A percentile compares a stretch with the other conserved stretches of the same genome.
These are phyloP conservation scores for Rhinocladiella similis DNA, from an alignment of 2,329 filamentous ascomycete species.

Conservation along the genomic window DNA sequence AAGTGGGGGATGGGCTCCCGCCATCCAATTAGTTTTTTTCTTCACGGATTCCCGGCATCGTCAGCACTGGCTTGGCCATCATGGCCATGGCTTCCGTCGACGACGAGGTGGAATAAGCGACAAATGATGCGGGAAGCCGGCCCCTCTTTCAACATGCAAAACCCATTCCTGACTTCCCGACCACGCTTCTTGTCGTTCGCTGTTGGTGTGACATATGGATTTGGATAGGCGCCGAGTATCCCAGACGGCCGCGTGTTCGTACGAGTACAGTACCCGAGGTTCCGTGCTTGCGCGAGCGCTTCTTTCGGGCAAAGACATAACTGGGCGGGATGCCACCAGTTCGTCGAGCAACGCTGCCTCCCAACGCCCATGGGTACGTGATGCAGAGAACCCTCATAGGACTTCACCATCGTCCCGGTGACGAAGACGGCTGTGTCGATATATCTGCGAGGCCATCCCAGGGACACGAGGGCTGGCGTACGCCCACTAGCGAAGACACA, in stretches of 20 bases:
- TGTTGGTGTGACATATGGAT: background rate
- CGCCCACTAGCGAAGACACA: constrained; percentile 47
- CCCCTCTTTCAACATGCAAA: background rate
- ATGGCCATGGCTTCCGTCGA: background rate
- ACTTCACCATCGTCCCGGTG: background rate
- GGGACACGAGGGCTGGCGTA: constrained; percentile 42
- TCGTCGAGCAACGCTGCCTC: background rate
- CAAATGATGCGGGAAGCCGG: background rate
- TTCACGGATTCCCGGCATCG: background rate
- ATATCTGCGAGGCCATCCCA: background rate
- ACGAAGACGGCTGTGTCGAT: background rate
- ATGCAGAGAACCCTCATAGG: constrained; percentile 1
- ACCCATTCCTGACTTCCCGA: background rate
- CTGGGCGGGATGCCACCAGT: background rate
- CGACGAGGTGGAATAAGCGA: background rate
- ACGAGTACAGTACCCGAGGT: background rate
- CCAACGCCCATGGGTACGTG: constrained; percentile 2
- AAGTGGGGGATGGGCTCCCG: background rate
- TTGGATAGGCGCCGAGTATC: background rate
- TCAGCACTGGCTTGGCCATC: background rate
- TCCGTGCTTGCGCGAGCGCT: background rate
- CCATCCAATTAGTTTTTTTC: background rate
- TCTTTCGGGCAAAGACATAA: background rate
- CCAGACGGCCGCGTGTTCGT: background rate
- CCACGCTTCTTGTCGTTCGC: too few relatives aligned